A percentile compares a stretch with the other conserved stretches of the same genome.
These are phyloP conservation scores for Vitis rupestris DNA, from an alignment of 164 flowering plant species.

Conservation along the genomic window DNA sequence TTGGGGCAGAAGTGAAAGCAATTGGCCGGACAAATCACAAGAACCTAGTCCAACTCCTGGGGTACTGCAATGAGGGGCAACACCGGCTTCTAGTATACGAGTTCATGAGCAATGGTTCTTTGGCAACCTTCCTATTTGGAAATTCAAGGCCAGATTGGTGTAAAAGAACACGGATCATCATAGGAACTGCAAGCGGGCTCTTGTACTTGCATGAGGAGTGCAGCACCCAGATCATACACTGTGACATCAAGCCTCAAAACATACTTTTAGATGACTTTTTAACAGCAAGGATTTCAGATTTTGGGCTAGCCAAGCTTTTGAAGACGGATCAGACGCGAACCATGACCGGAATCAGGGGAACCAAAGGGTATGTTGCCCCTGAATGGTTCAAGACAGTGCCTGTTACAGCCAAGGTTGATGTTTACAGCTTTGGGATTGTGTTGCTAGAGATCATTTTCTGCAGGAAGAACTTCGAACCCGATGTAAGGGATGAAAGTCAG, in stretches of 20 bases:
- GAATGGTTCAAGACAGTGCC: slow-evolving; percentile 27
- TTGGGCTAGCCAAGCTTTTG: slow-evolving; percentile 19
- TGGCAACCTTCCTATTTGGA: slow-evolving; percentile 17
- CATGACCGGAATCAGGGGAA: slow-evolving; percentile 19
- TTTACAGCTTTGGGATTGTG: slow-evolving; percentile 27
- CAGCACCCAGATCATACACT: slow-evolving; percentile 24
- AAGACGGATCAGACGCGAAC: slow-evolving; percentile 18
- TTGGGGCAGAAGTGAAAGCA: slow-evolving; percentile 21
- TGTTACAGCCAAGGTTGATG: slow-evolving; percentile 23
- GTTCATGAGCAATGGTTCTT: slow-evolving; percentile 20
- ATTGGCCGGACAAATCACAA: slow-evolving; percentile 29
- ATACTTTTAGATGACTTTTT: slow-evolving; percentile 18
- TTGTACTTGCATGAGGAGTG: slow-evolving; percentile 28
- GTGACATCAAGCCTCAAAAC: slow-evolving; percentile 27
- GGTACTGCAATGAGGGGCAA: slow-evolving; percentile 27
- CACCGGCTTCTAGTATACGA: slow-evolving; percentile 23
- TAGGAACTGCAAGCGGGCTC: slow-evolving; percentile 17
- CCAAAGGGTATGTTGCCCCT: slow-evolving; percentile 23
- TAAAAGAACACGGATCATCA: slow-evolving; percentile 5
- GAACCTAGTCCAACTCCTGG: slow-evolving; percentile 24
- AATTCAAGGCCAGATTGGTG: slow-evolving; percentile 15
- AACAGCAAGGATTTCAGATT: slow-evolving; percentile 18
- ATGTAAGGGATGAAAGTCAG: neutral
- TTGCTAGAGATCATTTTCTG: slow-evolving; percentile 29
- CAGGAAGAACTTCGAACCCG: slow-evolving; percentile 13